Base-by-base conservation (phyloP, 768 basidiomycete genomes). In the Paxillus rubicundulus region DNA sequence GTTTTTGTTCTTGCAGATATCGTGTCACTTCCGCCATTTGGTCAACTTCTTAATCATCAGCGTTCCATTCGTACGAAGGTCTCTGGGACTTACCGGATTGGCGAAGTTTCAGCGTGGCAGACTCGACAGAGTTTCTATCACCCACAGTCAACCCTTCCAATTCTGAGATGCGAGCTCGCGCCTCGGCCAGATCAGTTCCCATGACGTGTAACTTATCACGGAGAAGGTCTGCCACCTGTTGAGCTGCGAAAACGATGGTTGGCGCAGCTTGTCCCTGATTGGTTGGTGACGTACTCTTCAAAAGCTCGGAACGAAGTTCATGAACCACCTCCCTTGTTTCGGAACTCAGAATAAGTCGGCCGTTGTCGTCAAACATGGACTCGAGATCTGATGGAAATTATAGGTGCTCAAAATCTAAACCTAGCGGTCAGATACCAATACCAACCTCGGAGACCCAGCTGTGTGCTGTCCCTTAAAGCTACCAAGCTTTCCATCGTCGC, bases 221-320 rank as follows among this genome's bases (percentile, higher is more conserved):
- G 5, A 79, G 68, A n/a, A 79, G 58, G 45, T 78, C 76, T 27
- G 73, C 68, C 36, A 79, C 78, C 63, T 79, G 76, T 50, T 76
- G 70, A n/a, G 75, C 78, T 79, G 34, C 41, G 48, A 51, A 52
- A 54, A 51, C n/a, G 18, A 53, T 34, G 18, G 45, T 55, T 54
- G 39, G 45, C 33, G 32, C 16, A 33, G 30, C 41, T 36, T 7
- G 36, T 9, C 30, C 41, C 20, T 24, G 41, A 34, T 9, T 40
- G 36, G 53, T 45, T 5, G 20, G 21, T 12, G 32, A 58, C 66
- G 13, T 59, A 75, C 73, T 66, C 56, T 62, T 70, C 32, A 48
- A 58, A 58, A 73, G 72, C 47, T 75, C 72, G 21, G 55, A 61
- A 42, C 66, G 70, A 13, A 75, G 61, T 34, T 73, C 74, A 20